Conservation (phyloP, 1,284 basidiomycete species). For the Phellopilus nigrolimitatus region DNA sequence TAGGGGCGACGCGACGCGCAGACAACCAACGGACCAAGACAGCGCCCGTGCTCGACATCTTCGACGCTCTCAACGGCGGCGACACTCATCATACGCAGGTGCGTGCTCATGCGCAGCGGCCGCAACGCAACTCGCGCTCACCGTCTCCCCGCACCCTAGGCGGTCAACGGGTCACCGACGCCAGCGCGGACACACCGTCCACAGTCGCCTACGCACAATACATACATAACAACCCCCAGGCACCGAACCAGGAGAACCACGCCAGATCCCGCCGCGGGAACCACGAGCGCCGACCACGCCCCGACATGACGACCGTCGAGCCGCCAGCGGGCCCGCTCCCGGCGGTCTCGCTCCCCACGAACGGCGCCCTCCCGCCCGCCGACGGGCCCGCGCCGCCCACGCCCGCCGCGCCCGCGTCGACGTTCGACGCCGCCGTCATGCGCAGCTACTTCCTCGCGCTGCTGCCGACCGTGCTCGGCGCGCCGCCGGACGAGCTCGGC, state of each 20-base stretch:
- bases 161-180: background rate
- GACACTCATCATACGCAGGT: constrained; percentile 6
- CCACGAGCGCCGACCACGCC: background rate
- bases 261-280: background rate
- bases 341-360: too few species aligned
- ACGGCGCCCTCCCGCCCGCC: constrained; percentile 6
- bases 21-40: too few species aligned
- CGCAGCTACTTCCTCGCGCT: constrained; percentile 57
- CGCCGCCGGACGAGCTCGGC: constrained; percentile 56
- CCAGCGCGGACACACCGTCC: background rate
- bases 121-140: background rate
- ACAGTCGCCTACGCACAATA: constrained; percentile 1
- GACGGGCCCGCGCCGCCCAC: constrained; percentile 11
- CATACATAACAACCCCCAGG: constrained; percentile 1
- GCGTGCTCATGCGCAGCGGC: background rate
- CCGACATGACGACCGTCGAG: constrained; percentile 15
- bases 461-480: constrained; percentile 72
- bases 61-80: constrained; percentile 2
- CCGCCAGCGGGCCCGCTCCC: constrained; percentile 9
- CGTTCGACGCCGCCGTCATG: constrained; percentile 31
- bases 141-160: background rate
- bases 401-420: constrained; percentile 20
- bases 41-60: constrained; percentile 8
- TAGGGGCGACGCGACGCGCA: constrained; percentile 8
- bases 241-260: background rate